These are phyloP conservation scores for Fonsecaea monophora DNA, from an alignment of 2,329 filamentous ascomycete species.

Conservation along the genomic window DNA sequence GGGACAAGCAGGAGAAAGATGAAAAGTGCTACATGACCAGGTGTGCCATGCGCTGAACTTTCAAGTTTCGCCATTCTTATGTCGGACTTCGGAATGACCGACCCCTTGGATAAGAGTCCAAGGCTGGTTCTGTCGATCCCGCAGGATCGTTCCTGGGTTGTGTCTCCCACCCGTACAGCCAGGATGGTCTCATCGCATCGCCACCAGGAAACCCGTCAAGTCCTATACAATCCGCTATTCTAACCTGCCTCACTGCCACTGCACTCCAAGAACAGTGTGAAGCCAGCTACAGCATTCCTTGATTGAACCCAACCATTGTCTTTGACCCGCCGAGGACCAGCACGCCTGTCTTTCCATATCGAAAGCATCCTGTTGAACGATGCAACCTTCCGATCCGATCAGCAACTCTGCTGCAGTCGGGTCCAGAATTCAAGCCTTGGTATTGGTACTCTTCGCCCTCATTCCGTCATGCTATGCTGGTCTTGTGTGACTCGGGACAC, in stretches of 20 bases:
- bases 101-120: neutral
- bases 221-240: no score
- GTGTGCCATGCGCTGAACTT: neutral
- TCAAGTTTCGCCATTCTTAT: neutral
- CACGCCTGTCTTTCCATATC: neutral
- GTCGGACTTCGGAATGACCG: neutral
- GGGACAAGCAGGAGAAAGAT: neutral
- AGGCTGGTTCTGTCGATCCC: neutral
- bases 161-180: neutral
- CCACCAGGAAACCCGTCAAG: neutral
- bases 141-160: neutral
- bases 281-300: slow-evolving; percentile 13
- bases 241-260: neutral
- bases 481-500: slow-evolving; percentile 13
- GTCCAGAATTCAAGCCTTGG: slow-evolving; percentile 21
- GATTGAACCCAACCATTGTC: slow-evolving; percentile 5
- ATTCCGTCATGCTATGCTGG: neutral
- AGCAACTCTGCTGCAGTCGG: slow-evolving; percentile 11
- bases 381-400: slow-evolving; percentile 17
- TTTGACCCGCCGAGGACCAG: neutral
- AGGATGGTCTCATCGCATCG: neutral
- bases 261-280: neutral
- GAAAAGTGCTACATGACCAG: slow-evolving; percentile 6
- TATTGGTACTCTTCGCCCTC: slow-evolving; percentile 23
- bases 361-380: slow-evolving; percentile 3